Evolutionary conservation across 2,329 filamentous ascomycete genomes (phyloP), one percentile per base, ranked within the genome.

Genomic region (Neoarthrinium moseri): DNA sequence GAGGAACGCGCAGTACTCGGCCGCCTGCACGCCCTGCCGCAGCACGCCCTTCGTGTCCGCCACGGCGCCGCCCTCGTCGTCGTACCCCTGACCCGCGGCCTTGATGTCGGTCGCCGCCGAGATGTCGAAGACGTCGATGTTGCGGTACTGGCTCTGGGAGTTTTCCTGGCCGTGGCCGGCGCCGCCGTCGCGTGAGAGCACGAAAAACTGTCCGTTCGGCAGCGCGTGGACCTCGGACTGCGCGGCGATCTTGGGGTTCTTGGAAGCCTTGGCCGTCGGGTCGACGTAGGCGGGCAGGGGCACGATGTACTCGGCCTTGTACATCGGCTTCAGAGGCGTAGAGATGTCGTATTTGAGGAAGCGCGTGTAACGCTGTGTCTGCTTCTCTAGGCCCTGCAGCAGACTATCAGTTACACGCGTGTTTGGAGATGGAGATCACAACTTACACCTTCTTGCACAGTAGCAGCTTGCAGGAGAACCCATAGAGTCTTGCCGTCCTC

Each of bases 151-250:
- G 2, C 80, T 84, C 29, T 68, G 59, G 0, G 77, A 72, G 5
- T 69, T 63, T 3, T 66, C 64, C 54, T 77, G 71, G 1, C 83
- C 84, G 48, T 75, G 77, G 1, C 86, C 86, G 13, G 74, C 75
- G 38, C 66, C 68, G 0, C 75, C 78, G 61, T 89, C 86, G 20
- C 85, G 78, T 0, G 84, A 72, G 3, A 90, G 71, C 5, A 89
- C 68, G 7, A 89, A 70, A 64, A 89, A 87, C 54, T 87, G 82
- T 0, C 75, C 78, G 6, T 76, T 70, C 3, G 76, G 77, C 34
- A 89, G 69, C 50, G 79, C 80, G 56, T 84, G 80, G 24, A 90
- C 77, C 59, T 89, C 86, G 2, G 81, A 86, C 62, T 89, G 84
- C 0, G 79, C 79, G 2, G 86, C 84, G 2, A 81, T 76, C 45